These are phyloP conservation scores for Linnemannia exigua DNA, from an alignment of 192 early-diverging fungal genomes.

Conservation along the genomic window DNA sequence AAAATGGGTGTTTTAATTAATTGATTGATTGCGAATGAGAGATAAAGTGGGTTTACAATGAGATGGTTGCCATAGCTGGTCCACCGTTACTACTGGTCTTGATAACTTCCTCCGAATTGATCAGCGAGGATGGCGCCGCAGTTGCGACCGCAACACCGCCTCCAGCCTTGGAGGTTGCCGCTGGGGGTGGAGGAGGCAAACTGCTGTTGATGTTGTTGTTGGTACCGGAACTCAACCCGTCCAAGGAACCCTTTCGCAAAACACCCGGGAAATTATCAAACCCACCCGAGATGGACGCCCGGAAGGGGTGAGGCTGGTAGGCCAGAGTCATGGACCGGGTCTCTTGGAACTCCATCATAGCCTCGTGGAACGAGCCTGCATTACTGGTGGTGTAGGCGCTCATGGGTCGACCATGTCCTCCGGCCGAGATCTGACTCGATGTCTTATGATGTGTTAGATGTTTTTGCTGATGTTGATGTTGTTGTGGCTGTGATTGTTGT, in stretches of 20 bases:
- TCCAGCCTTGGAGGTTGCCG: neutral
- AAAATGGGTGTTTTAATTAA: neutral
- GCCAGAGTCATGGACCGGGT: conserved; percentile 17
- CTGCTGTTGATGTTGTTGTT: neutral
- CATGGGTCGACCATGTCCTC: conserved; percentile 19
- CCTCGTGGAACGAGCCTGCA: conserved; percentile 24
- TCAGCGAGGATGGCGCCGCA: neutral
- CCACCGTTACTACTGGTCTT: neutral
- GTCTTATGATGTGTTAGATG: neutral
- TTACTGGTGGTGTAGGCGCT: conserved; percentile 29
- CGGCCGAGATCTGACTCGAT: neutral
- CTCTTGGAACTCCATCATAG: conserved; percentile 18
- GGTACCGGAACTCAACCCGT: neutral
- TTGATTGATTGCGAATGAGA: neutral
- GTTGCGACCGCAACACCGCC: neutral
- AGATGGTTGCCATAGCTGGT: neutral
- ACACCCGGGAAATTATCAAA: neutral
- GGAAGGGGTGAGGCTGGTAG: conserved; percentile 18
- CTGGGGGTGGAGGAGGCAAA: neutral
- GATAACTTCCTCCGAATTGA: neutral
- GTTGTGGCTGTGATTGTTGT: neutral
- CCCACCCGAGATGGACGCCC: conserved; percentile 23
- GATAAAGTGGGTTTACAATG: neutral
- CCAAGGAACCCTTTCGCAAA: neutral
- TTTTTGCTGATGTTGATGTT: neutral